These are phyloP conservation scores for Phylloporus rhodoxanthus DNA, from an alignment of 768 basidiomycete genomes.

Conservation along the genomic window DNA sequence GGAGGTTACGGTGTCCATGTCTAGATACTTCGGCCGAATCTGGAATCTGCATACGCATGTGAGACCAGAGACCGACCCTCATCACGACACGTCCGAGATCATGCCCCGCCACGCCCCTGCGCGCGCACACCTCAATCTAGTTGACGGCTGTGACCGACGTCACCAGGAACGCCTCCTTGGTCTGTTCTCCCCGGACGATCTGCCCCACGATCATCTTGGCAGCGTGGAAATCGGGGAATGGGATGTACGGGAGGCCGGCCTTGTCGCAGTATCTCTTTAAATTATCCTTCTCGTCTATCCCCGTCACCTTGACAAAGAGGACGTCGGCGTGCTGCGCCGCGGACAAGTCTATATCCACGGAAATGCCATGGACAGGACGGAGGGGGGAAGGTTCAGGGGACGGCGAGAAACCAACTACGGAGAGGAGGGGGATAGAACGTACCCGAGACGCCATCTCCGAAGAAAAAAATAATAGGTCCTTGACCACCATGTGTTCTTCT, in stretches of 20 bases:
- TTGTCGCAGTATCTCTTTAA: constrained; percentile 75
- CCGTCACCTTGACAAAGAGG: constrained; percentile 87
- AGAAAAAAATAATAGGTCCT: constrained; percentile 84
- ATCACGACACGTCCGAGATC: not conserved
- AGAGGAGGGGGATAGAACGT: constrained; percentile 16
- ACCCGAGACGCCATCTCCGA: constrained; percentile 97
- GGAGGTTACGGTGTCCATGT: not conserved
- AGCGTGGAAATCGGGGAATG: constrained; percentile 67
- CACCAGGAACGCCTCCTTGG: constrained; percentile 19
- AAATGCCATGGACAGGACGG: not conserved
- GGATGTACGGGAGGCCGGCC: constrained; percentile 71
- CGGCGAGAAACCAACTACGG: not conserved
- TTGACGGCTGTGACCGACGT: not conserved
- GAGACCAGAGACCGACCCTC: not conserved
- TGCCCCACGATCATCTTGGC: constrained; percentile 56
- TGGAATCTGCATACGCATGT: not conserved
- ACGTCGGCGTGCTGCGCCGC: constrained; percentile 90
- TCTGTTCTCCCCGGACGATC: constrained; percentile 63
- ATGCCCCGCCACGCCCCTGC: not conserved
- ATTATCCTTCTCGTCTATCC: constrained; percentile 71
- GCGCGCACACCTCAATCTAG: not conserved
- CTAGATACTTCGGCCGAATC: not conserved
- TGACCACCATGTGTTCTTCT: constrained; percentile 13
- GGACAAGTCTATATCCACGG: constrained; percentile 60
- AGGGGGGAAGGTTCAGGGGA: not conserved